A percentile compares a stretch with the other conserved stretches of the same genome.
Evolutionary conservation across 1,284 basidiomycete genomes (phyloP).

Genomic region (Malassezia obtusa): DNA sequence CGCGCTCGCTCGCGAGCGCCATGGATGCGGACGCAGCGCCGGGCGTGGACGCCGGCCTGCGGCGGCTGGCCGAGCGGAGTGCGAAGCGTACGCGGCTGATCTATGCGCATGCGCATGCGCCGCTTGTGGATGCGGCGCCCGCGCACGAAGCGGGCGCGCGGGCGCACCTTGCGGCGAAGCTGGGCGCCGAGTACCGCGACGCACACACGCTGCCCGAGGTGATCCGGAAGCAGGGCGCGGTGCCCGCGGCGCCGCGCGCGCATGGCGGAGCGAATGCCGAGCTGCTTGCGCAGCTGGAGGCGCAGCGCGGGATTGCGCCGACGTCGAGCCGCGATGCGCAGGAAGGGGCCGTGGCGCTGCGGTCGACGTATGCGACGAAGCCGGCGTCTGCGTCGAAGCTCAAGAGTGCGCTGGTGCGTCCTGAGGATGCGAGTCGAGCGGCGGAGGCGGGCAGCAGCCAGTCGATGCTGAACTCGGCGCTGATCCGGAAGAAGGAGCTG

Average conservation of each 20-base stretch:
- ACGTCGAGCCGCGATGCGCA: neutral
- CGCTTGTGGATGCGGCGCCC: neutral
- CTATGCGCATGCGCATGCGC: neutral
- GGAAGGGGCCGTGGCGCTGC: constrained; percentile 15
- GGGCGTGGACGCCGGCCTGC: constrained; percentile 4
- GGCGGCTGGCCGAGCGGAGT: constrained; percentile 10
- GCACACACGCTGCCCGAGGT: constrained; percentile 74
- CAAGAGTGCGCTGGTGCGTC: constrained; percentile 15
- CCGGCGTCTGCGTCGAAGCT: constrained; percentile 11
- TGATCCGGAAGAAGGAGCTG: constrained; percentile 40
- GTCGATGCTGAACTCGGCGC: constrained; percentile 32
- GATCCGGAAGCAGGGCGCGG: constrained; percentile 62
- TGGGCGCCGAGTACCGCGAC: constrained; percentile 71
- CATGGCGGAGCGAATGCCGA: constrained; percentile 10
- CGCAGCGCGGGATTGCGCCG: constrained; percentile 19
- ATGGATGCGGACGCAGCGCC: neutral
- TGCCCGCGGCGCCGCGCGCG: constrained; percentile 52
- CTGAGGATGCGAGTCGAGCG: constrained; percentile 20
- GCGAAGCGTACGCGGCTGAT: constrained; percentile 11
- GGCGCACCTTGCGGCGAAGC: constrained; percentile 58
- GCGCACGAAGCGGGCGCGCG: neutral
- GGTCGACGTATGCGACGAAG: constrained; percentile 6
- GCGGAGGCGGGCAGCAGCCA: constrained; percentile 12
- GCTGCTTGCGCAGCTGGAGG: constrained; percentile 23
- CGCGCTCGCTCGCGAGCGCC: neutral